Evolutionary conservation across 352 stramenopile species (phyloP).

Genomic region (Plasmopara halstedii): DNA sequence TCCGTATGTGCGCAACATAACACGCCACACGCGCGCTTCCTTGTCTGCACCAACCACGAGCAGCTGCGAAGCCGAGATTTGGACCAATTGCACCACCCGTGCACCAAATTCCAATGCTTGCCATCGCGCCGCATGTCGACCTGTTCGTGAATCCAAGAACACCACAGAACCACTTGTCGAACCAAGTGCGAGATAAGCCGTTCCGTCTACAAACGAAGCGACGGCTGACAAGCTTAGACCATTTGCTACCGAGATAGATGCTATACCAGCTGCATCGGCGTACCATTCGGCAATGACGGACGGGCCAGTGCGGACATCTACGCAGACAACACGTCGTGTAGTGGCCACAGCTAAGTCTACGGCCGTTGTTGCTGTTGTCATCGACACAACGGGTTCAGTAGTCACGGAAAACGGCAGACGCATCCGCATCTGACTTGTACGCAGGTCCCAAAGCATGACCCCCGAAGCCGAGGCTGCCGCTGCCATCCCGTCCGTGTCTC

Average conservation of each 20-base stretch:
- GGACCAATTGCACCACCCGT: constrained; percentile 39
- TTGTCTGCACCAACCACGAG: constrained; percentile 56
- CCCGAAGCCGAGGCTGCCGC: constrained; percentile 33
- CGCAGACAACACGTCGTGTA: constrained; percentile 30
- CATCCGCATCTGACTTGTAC: constrained; percentile 49
- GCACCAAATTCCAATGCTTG: constrained; percentile 39
- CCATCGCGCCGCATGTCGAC: constrained; percentile 37
- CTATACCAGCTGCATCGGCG: constrained; percentile 31
- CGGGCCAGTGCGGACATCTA: constrained; percentile 38
- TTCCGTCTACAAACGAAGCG: constrained; percentile 24
- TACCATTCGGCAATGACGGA: constrained; percentile 58
- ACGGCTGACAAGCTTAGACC: constrained; percentile 27
- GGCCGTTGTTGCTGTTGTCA: constrained; percentile 11
- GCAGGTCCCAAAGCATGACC: constrained; percentile 63
- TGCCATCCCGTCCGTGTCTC: constrained; percentile 23
- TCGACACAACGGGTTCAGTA: constrained; percentile 37
- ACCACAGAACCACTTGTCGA: constrained; percentile 34
- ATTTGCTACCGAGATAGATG: constrained; percentile 9
- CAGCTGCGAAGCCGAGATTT: constrained; percentile 49
- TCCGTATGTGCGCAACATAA: constrained; percentile 24
- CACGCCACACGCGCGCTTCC: constrained; percentile 57
- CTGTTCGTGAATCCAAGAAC: constrained; percentile 50
- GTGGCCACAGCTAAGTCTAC: constrained; percentile 53
- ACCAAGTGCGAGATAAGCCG: constrained; percentile 31
- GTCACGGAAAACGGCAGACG: constrained; percentile 40